A percentile compares a stretch with the other conserved stretches of the same genome.
phyloP scores from a whole-genome alignment of 305 asterid species.

The Striga hermonthica region DNA sequence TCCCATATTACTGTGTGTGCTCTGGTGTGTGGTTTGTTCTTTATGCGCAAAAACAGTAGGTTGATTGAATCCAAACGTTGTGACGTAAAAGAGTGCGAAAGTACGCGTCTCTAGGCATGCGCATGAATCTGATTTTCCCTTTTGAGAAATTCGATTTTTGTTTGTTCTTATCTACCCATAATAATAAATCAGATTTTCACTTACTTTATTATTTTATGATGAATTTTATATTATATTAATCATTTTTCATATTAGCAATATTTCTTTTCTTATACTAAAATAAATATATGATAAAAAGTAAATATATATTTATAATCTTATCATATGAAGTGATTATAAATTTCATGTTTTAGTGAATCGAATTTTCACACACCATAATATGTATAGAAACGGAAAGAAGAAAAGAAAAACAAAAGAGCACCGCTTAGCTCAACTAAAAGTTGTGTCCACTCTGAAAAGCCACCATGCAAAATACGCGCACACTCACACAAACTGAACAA shows the following conservation, averaged over 20 bases:
- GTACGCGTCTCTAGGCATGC: neutral
- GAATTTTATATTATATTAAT: too few relatives aligned
- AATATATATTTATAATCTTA: neutral
- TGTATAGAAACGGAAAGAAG: neutral
- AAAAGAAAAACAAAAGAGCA: neutral
- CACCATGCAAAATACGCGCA: constrained; percentile 28
- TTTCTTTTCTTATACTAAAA: neutral
- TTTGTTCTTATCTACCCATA: too few relatives aligned
- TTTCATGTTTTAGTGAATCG: neutral
- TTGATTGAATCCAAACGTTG: constrained; percentile 20
- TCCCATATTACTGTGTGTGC: neutral
- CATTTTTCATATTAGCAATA: too few relatives aligned
- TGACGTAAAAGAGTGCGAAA: neutral
- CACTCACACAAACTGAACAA: neutral
- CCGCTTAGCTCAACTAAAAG: constrained; percentile 16
- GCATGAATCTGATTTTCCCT: neutral
- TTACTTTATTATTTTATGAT: neutral
- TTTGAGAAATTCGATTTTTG: too few relatives aligned
- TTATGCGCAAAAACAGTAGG: neutral
- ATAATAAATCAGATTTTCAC: neutral
- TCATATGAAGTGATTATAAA: neutral
- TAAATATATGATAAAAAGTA: neutral
- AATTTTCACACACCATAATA: neutral
- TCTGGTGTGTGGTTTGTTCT: neutral
- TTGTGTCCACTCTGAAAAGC: constrained; percentile 28